Conservation (phyloP, 2,329 filamentous ascomycete genomes). For the Aspergillus pseudonomiae region DNA sequence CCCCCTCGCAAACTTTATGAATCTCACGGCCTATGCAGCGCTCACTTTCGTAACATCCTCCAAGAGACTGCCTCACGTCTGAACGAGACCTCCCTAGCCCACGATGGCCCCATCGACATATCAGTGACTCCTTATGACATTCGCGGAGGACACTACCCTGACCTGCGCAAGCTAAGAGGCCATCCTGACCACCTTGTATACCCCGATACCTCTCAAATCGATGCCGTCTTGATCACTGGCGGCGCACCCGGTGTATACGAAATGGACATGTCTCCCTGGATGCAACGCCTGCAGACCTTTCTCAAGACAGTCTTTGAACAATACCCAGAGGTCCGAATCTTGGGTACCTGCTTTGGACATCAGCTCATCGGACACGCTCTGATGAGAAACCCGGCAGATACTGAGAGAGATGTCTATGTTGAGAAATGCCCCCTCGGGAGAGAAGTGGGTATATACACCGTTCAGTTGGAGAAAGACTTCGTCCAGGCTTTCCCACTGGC, state of each 20-base stretch:
- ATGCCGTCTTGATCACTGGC: slow-evolving; percentile 36
- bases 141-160: slow-evolving; percentile 29
- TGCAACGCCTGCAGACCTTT: slow-evolving; percentile 24
- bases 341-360: slow-evolving; percentile 40
- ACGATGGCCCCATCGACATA: slow-evolving; percentile 18
- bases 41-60: slow-evolving; percentile 29
- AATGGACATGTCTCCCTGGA: slow-evolving; percentile 28
- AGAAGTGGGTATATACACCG: slow-evolving; percentile 35
- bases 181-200: neutral
- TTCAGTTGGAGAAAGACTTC: slow-evolving; percentile 27
- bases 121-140: slow-evolving; percentile 30
- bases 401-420: slow-evolving; percentile 21
- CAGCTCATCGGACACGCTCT: slow-evolving; percentile 30
- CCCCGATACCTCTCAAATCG: slow-evolving; percentile 18
- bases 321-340: slow-evolving; percentile 33
- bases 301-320: slow-evolving; percentile 27
- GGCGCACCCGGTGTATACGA: slow-evolving; percentile 28
- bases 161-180: slow-evolving; percentile 12
- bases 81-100: slow-evolving; percentile 20
- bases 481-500: slow-evolving; percentile 21
- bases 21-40: slow-evolving; percentile 29
- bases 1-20: slow-evolving; percentile 29
- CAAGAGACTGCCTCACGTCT: slow-evolving; percentile 26
- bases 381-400: neutral
- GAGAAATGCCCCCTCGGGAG: slow-evolving; percentile 25